Percentiles rank a stretch among this genome's conserved stretches.
These are phyloP conservation scores for Rubia occidens DNA, from an alignment of 305 asterid genomes.

Conservation along the genomic window DNA sequence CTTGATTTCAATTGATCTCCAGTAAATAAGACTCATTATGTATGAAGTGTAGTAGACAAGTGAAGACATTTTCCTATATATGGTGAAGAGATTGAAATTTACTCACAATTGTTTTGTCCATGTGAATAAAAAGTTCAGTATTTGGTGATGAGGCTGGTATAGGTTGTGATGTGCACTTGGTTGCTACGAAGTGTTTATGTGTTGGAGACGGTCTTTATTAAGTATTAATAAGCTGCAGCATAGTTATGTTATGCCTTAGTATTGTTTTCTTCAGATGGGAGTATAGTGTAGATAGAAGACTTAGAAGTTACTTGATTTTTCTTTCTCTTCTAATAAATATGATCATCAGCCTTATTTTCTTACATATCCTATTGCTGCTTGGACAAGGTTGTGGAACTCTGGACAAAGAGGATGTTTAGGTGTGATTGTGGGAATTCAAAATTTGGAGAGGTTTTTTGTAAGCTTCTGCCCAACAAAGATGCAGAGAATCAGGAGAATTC, in stretches of 20 bases:
- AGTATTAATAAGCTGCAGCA: background rate
- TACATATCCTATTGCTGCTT: constrained; percentile 12
- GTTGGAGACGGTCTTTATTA: background rate
- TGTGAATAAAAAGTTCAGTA: background rate
- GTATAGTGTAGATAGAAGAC: background rate
- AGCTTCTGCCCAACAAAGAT: constrained; percentile 79
- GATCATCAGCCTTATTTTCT: background rate
- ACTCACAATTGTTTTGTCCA: background rate
- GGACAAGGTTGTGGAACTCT: constrained; percentile 70
- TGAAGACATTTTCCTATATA: no score
- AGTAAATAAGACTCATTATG: no score
- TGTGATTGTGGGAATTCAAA: constrained; percentile 99
- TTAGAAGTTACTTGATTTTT: background rate
- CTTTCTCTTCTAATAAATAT: background rate
- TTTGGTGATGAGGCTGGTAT: background rate
- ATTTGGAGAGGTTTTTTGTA: constrained; percentile 81
- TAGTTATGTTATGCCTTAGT: background rate
- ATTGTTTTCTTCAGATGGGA: background rate
- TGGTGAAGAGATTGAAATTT: no score
- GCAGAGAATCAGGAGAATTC: constrained; percentile 49
- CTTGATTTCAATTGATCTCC: background rate
- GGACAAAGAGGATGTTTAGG: constrained; percentile 92
- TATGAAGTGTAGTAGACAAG: no score
- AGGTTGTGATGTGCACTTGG: background rate
- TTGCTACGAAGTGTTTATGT: background rate